phyloP scores from a whole-genome alignment of 192 early-diverging fungal genomes.

The Chytriomyces sp. region DNA sequence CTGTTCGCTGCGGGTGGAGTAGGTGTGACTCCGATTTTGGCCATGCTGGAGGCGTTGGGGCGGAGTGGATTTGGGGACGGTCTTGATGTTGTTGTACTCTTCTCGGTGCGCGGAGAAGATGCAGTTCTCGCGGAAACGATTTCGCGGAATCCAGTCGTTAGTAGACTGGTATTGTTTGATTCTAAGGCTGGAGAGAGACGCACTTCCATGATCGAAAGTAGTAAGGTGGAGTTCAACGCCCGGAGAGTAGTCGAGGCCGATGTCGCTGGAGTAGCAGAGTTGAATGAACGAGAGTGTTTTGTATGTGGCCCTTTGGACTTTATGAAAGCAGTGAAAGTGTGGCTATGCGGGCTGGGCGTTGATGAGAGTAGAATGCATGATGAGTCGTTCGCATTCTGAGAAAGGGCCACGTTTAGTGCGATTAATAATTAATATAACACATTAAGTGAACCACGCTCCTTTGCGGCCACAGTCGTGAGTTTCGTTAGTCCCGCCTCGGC shows the following conservation, averaged over 20 bases:
- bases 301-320: slow-evolving; percentile 11
- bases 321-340: slow-evolving; percentile 6
- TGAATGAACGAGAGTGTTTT: not conserved
- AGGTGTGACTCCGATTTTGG: slow-evolving; percentile 33
- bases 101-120: slow-evolving; percentile 2
- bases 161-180: not conserved
- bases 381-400: not conserved
- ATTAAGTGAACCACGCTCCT: too few species aligned
- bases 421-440: too few species aligned
- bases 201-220: not conserved
- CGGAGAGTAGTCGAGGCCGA: not conserved
- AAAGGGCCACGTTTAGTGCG: too few species aligned
- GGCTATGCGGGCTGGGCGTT: not conserved
- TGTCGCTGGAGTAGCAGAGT: not conserved
- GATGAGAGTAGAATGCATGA: not conserved
- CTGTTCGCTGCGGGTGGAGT: slow-evolving; percentile 33
- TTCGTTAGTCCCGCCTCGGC: too few species aligned
- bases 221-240: not conserved
- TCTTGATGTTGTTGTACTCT: not conserved
- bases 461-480: too few species aligned
- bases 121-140: not conserved
- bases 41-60: not conserved
- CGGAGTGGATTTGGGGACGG: not conserved
- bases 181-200: not conserved
- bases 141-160: not conserved